Evolutionary conservation across 148 eudicot species (phyloP).

Genomic region (Gaultheria prostrata): DNA sequence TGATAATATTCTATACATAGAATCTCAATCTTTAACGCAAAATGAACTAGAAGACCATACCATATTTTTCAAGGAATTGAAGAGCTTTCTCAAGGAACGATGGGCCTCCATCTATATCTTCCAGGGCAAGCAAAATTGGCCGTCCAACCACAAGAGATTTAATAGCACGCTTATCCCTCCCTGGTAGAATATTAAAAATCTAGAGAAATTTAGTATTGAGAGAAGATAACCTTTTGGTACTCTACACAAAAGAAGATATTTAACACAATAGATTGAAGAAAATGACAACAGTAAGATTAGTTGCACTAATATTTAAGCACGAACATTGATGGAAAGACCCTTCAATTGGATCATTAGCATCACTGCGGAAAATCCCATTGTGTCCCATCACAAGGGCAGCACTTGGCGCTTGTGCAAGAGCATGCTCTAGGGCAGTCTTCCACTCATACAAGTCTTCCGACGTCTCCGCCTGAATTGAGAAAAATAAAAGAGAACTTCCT

Average conservation of each 20-base stretch:
- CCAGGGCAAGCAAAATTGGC: constrained; percentile 92
- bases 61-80: constrained; percentile 82
- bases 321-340: constrained; percentile 85
- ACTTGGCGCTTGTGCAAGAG: constrained; percentile 98
- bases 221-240: constrained; percentile 7
- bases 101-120: constrained; percentile 98
- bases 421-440: constrained; percentile 92
- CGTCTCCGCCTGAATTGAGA: constrained; percentile 76
- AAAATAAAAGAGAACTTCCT: background rate
- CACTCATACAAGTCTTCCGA: constrained; percentile 91
- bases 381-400: constrained; percentile 99
- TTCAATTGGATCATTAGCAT: constrained; percentile 66
- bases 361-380: constrained; percentile 90
- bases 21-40: background rate
- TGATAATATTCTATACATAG: background rate
- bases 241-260: constrained; percentile 1
- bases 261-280: background rate
- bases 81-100: constrained; percentile 99
- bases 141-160: constrained; percentile 98
- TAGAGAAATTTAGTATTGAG: background rate
- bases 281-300: constrained; percentile 12
- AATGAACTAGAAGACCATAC: constrained; percentile 35
- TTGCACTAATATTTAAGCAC: constrained; percentile 25
- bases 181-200: constrained; percentile 33
- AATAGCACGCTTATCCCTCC: constrained; percentile 92